Conservation (phyloP, 192 early-diverging fungal genomes). For the Backusella tarrabulga region DNA sequence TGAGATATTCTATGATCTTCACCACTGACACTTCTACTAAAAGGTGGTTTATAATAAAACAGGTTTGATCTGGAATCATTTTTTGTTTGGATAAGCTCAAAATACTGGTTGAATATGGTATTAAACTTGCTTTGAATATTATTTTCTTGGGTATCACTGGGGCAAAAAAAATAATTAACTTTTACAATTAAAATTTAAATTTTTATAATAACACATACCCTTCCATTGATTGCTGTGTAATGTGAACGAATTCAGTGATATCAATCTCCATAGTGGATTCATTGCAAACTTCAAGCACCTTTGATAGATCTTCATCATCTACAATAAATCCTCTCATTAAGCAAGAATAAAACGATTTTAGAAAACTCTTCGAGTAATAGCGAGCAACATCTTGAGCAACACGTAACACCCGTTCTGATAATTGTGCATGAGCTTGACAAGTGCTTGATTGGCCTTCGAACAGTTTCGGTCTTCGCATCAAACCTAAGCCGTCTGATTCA, state of each 20-base stretch:
- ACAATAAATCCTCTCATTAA: constrained; percentile 44
- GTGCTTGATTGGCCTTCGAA: constrained; percentile 18
- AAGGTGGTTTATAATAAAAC: constrained; percentile 61
- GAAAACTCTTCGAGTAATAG: constrained; percentile 51
- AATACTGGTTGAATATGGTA: constrained; percentile 53
- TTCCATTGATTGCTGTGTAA: constrained; percentile 11
- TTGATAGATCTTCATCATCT: constrained; percentile 41
- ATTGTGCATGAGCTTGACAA: background rate
- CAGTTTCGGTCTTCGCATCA: constrained; percentile 16
- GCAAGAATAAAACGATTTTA: constrained; percentile 47
- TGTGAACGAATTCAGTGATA: constrained; percentile 52
- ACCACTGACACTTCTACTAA: constrained; percentile 31
- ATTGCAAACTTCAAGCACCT: constrained; percentile 40
- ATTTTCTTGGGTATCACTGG: constrained; percentile 29
- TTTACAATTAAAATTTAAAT: background rate
- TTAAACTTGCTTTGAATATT: constrained; percentile 48
- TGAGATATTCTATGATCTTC: constrained; percentile 16
- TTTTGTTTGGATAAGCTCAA: constrained; percentile 46
- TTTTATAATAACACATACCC: background rate
- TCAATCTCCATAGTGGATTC: constrained; percentile 49
- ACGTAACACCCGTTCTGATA: constrained; percentile 23
- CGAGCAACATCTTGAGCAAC: constrained; percentile 38
- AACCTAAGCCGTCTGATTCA: constrained; percentile 23
- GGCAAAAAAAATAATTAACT: background rate
- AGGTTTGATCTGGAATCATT: constrained; percentile 37